Evolutionary conservation across 1,284 basidiomycete species (phyloP).

Genomic region (Testicularia cyperi): DNA sequence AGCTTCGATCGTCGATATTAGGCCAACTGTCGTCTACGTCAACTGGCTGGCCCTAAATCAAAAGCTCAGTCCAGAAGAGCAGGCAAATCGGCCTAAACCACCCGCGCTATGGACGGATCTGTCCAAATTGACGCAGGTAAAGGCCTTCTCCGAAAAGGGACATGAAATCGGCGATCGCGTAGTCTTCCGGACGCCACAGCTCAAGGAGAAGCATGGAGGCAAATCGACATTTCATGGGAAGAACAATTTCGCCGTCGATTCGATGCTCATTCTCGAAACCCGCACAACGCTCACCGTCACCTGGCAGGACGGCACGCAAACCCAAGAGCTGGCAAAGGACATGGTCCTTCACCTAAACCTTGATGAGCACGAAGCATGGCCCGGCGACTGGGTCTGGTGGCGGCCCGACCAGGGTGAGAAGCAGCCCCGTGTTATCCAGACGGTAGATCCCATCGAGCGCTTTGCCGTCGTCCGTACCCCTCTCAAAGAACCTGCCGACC

Average conservation of each 20-base stretch:
- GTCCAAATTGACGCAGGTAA: slow-evolving; percentile 28
- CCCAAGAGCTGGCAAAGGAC: slow-evolving; percentile 68
- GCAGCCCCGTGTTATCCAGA: slow-evolving; percentile 73
- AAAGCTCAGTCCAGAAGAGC: slow-evolving; percentile 58
- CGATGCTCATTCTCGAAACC: slow-evolving; percentile 68
- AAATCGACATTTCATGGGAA: slow-evolving; percentile 25
- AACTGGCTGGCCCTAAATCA: slow-evolving; percentile 89
- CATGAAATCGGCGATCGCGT: slow-evolving; percentile 60
- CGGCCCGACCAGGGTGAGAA: slow-evolving; percentile 70
- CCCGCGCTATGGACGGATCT: slow-evolving; percentile 32
- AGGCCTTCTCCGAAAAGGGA: slow-evolving; percentile 28
- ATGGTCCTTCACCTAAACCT: slow-evolving; percentile 73
- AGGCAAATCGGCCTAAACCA: slow-evolving; percentile 30
- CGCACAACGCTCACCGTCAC: slow-evolving; percentile 72
- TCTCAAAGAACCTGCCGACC: slow-evolving; percentile 44
- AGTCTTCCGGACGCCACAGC: slow-evolving; percentile 40
- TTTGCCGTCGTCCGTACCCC: slow-evolving; percentile 51
- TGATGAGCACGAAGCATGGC: slow-evolving; percentile 62
- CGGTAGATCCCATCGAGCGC: slow-evolving; percentile 50
- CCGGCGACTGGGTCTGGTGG: slow-evolving; percentile 87
- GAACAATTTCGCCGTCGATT: slow-evolving; percentile 25
- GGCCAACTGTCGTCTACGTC: slow-evolving; percentile 76
- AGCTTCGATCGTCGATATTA: slow-evolving; percentile 67
- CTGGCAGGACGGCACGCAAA: slow-evolving; percentile 80
- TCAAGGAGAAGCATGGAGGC: slow-evolving; percentile 33